Percentiles rank a stretch among this genome's conserved stretches.
These are phyloP conservation scores for Phaeophleospora eucalypticola DNA, from an alignment of 2,329 filamentous ascomycete species.

Conservation along the genomic window DNA sequence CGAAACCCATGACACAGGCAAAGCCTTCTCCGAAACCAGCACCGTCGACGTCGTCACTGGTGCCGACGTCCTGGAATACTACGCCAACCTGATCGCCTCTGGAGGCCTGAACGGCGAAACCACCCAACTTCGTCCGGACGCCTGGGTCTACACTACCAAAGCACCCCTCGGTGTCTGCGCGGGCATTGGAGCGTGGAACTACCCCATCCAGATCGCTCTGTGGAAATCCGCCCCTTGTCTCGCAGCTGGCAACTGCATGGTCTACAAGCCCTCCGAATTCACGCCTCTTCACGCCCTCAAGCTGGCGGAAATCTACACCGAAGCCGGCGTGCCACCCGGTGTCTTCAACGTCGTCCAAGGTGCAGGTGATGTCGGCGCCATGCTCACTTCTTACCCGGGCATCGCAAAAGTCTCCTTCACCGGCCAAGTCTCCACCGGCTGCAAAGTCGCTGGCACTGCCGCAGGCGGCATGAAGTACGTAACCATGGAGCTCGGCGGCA, in stretches of 20 bases:
- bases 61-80: slow-evolving; percentile 82
- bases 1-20: slow-evolving; percentile 83
- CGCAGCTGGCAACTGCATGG: slow-evolving; percentile 82
- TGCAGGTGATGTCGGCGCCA: slow-evolving; percentile 70
- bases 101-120: slow-evolving; percentile 79
- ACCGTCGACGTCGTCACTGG: slow-evolving; percentile 79
- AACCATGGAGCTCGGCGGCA: slow-evolving; percentile 88
- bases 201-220: slow-evolving; percentile 83
- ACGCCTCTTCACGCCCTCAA: slow-evolving; percentile 77
- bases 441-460: slow-evolving; percentile 73
- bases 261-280: slow-evolving; percentile 86
- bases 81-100: slow-evolving; percentile 71
- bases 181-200: slow-evolving; percentile 89
- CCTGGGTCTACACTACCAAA: slow-evolving; percentile 79
- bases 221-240: slow-evolving; percentile 87
- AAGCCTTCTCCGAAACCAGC: slow-evolving; percentile 78
- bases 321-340: slow-evolving; percentile 74
- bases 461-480: slow-evolving; percentile 81
- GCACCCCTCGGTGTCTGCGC: slow-evolving; percentile 78
- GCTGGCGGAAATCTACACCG: slow-evolving; percentile 70
- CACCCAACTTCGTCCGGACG: slow-evolving; percentile 66
- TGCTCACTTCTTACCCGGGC: slow-evolving; percentile 65
- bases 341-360: slow-evolving; percentile 88
- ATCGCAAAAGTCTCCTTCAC: slow-evolving; percentile 89
- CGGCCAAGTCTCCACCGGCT: slow-evolving; percentile 77